Conservation (phyloP, 176 grass and related monocot genomes). For the Rhynchospora pubera region DNA sequence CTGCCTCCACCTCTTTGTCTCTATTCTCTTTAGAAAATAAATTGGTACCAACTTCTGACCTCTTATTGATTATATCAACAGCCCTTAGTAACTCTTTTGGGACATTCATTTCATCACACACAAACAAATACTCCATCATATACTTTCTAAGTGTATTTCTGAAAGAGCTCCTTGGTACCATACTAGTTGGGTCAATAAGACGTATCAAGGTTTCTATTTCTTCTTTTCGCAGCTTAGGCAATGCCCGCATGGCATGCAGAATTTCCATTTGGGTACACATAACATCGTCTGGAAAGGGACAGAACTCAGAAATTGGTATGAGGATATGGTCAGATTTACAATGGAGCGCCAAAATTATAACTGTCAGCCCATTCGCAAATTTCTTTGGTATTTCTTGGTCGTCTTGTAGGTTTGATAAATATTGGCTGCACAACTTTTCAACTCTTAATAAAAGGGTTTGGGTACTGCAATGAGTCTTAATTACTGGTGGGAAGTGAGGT, state of each 20-base stretch:
- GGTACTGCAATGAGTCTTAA: background rate
- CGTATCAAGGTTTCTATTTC: constrained; percentile 21
- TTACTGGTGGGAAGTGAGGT: constrained; percentile 27
- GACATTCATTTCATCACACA: constrained; percentile 30
- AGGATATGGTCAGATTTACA: constrained; percentile 17
- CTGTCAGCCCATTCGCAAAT: constrained; percentile 32
- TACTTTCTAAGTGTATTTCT: constrained; percentile 29
- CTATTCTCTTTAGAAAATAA: constrained; percentile 24
- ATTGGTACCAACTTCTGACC: background rate
- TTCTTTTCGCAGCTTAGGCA: constrained; percentile 11
- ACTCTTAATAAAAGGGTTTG: constrained; percentile 15
- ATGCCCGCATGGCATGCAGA: constrained; percentile 26
- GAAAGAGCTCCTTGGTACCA: constrained; percentile 9
- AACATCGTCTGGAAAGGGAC: constrained; percentile 25
- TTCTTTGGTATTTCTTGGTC: constrained; percentile 22
- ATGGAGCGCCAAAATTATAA: constrained; percentile 26
- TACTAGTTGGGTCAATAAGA: constrained; percentile 28
- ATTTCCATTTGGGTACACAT: constrained; percentile 22
- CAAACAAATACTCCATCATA: constrained; percentile 33
- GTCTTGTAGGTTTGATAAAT: constrained; percentile 1
- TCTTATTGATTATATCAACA: constrained; percentile 35
- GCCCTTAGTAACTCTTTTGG: constrained; percentile 4
- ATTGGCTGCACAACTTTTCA: background rate
- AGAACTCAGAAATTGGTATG: constrained; percentile 20
- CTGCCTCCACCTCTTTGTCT: constrained; percentile 31